Conservation (phyloP, 2,329 filamentous ascomycete genomes). For the Cladorrhinum sp. region DNA sequence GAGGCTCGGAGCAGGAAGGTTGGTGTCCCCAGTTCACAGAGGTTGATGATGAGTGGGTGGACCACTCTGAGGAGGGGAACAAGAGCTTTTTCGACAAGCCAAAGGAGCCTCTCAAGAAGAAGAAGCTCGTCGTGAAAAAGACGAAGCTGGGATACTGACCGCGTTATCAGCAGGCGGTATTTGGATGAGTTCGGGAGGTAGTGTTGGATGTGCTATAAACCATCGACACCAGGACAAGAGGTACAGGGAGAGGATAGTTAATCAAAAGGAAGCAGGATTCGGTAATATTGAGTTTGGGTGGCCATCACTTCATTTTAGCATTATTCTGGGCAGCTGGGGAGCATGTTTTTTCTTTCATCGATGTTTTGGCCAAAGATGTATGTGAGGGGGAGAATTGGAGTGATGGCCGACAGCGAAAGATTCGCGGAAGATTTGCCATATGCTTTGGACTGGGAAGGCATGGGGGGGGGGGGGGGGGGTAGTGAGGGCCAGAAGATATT, state of each 20-base stretch:
- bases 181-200: neutral
- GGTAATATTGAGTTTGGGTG: neutral
- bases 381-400: neutral
- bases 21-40: conserved; percentile 13
- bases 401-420: neutral
- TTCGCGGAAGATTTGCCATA: neutral
- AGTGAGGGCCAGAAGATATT: too few relatives aligned
- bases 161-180: neutral
- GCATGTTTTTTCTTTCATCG: neutral
- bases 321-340: neutral
- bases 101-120: conserved; percentile 18
- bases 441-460: neutral
- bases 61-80: conserved; percentile 21
- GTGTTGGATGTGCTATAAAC: neutral
- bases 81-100: conserved; percentile 24
- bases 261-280: neutral
- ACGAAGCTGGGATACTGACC: conserved; percentile 15
- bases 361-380: neutral
- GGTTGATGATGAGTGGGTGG: conserved; percentile 22
- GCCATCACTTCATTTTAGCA: neutral
- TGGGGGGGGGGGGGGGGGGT: too few relatives aligned
- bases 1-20: neutral
- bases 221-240: neutral
- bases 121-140: conserved; percentile 13
- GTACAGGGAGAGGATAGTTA: neutral